These are phyloP conservation scores for Mikania micrantha DNA, from an alignment of 129 eudicot genomes.

Conservation along the genomic window DNA sequence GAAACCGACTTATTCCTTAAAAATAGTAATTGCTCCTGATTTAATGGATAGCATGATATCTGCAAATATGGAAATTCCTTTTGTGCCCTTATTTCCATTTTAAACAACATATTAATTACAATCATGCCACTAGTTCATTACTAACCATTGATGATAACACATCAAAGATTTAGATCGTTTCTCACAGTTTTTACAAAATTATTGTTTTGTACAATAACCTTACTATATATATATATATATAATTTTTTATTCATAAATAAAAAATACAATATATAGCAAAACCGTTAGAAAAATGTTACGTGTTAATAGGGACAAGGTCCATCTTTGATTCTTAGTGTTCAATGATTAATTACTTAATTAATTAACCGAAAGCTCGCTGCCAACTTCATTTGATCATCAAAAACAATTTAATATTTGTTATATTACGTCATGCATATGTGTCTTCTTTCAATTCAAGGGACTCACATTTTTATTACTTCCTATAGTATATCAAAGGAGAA, in stretches of 20 bases:
- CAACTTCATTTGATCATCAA: constrained; percentile 10
- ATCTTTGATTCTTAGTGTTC: not conserved
- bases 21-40: no score
- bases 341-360: not conserved
- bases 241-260: not conserved
- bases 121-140: no score
- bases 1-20: no score
- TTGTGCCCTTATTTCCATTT: no score
- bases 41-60: no score
- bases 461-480: not conserved
- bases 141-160: no score
- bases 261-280: not conserved
- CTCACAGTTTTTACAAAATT: no score
- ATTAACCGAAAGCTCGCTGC: constrained; percentile 16
- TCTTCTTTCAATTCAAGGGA: not conserved
- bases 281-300: constrained; percentile 13
- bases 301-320: not conserved
- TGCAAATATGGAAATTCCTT: no score
- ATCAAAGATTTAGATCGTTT: no score
- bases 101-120: no score
- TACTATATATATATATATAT: no score
- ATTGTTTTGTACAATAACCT: no score
- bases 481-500: not conserved
- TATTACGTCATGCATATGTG: not conserved
- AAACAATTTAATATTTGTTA: not conserved